Base-by-base conservation (phyloP, 1,139 yeast species). In the Geotrichum bryndzae region DNA sequence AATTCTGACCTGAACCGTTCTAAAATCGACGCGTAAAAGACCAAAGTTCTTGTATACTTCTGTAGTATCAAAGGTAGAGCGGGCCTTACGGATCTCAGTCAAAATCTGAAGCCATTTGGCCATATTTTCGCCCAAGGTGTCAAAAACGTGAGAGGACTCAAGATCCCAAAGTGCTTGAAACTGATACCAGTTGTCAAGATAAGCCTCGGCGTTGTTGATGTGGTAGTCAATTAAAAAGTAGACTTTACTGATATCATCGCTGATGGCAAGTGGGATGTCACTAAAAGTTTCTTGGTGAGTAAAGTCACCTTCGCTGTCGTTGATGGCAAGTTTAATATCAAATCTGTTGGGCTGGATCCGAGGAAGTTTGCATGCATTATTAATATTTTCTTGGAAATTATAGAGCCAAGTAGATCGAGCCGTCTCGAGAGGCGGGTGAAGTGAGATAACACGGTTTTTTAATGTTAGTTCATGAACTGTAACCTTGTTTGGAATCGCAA, bases 151-250 rank as follows among this genome's bases (percentile, higher is more conserved):
- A 5, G 76, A 76, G 0, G 78, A 67, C 31, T 77, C 77, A 15
- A 82, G 67, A 63, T 83, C 87, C 89, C 92, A 86, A 3, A 88
- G 72, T 1, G 80, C 74, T 68, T 86, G 88, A 45, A 87, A 76
- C 38, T 74, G 75, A 8, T 72, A 70, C 96, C 96, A 90, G 41
- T 77, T 74, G 1, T 69, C 65, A 23, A 80, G 71, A 66, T 83
- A 84, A 0, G 33, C 59, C 0, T 69, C 65, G 0, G 82, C 79
- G 11, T 74, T 68, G 0, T 61, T 61, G 22, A 74, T 63, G 31
- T 65, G 63, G 4, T 59, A 55, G 51, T 74, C 75, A 51, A 73
- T 66, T 2, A 66, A 53, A 53, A 54, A 54, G 33, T 59, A 22
- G 0, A 60, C 61, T 41, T 61, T 63, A 29, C 57, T 57, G 6